phyloP scores from a whole-genome alignment of 495 filamentous ascomycete genomes.

The Daldinia vernicosa region DNA sequence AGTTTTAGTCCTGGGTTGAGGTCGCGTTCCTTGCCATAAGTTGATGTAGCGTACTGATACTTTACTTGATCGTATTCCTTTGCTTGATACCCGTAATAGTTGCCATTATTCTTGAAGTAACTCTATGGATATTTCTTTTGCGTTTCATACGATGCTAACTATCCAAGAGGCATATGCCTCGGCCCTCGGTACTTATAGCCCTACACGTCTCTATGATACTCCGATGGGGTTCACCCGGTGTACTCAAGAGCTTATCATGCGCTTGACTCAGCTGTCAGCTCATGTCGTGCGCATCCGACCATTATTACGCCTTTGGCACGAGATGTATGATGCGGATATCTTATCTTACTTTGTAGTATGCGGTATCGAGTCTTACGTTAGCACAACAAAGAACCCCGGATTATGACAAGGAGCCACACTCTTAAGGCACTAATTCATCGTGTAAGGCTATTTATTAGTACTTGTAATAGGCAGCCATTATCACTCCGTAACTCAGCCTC shows the following conservation, averaged over 20 bases:
- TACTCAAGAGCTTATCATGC: background rate
- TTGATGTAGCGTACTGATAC: constrained; percentile 52
- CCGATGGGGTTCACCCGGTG: background rate
- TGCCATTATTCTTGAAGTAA: constrained; percentile 21
- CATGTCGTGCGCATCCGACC: background rate
- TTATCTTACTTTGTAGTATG: background rate
- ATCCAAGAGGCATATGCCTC: background rate
- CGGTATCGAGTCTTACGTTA: background rate
- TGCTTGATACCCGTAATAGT: constrained; percentile 44
- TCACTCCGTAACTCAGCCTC: no score
- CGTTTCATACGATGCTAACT: background rate
- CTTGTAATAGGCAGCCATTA: no score
- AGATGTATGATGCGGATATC: background rate
- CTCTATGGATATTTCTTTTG: background rate
- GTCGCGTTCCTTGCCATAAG: constrained; percentile 45
- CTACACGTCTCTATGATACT: background rate
- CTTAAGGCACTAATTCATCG: no score
- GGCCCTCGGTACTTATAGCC: constrained; percentile 18
- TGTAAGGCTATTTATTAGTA: no score
- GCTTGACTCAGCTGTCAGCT: constrained; percentile 11
- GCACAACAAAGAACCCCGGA: background rate
- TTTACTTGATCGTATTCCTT: constrained; percentile 43
- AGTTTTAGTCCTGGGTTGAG: constrained; percentile 47
- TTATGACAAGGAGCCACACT: background rate
- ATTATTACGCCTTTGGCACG: background rate